phyloP scores from a whole-genome alignment of 768 basidiomycete species.

The Pleurotus eryngii region DNA sequence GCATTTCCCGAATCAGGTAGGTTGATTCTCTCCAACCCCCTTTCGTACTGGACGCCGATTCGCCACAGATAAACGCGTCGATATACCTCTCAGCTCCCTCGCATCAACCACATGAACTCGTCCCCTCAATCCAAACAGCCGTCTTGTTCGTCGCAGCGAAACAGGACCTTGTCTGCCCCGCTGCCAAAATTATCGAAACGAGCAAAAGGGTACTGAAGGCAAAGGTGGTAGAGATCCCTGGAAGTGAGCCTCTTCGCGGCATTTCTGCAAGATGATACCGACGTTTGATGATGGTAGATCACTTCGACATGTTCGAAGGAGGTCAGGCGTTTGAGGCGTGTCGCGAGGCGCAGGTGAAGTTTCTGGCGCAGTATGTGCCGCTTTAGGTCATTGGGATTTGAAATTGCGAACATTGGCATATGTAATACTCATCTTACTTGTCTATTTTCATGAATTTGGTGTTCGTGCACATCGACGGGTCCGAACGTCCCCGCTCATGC shows the following conservation, averaged over 20 bases:
- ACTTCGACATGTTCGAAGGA: slow-evolving; percentile 24
- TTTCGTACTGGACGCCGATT: background rate
- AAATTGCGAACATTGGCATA: too few relatives aligned
- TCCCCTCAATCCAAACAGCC: background rate
- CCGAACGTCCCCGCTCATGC: too few relatives aligned
- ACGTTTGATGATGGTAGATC: slow-evolving; percentile 10
- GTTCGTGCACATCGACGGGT: too few relatives aligned
- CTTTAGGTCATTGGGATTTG: slow-evolving; percentile 4
- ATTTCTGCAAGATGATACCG: too few relatives aligned
- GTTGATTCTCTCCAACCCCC: background rate
- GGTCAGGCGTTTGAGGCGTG: slow-evolving; percentile 14
- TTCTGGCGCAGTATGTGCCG: slow-evolving; percentile 23
- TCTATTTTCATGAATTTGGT: too few relatives aligned
- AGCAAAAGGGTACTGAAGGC: slow-evolving; percentile 13
- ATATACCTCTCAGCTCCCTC: background rate
- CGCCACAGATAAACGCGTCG: slow-evolving; percentile 1
- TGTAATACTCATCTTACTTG: too few relatives aligned
- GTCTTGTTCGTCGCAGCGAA: slow-evolving; percentile 4
- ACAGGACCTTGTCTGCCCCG: slow-evolving; percentile 1
- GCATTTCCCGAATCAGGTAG: slow-evolving; percentile 9
- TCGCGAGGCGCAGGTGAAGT: slow-evolving; percentile 19
- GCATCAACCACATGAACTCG: slow-evolving; percentile 1
- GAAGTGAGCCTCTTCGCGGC: background rate
- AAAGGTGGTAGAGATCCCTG: slow-evolving; percentile 15
- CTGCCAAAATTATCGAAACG: slow-evolving; percentile 4